phyloP scores from a whole-genome alignment of 2,329 filamentous ascomycete species.

The Penicillium sp. region DNA sequence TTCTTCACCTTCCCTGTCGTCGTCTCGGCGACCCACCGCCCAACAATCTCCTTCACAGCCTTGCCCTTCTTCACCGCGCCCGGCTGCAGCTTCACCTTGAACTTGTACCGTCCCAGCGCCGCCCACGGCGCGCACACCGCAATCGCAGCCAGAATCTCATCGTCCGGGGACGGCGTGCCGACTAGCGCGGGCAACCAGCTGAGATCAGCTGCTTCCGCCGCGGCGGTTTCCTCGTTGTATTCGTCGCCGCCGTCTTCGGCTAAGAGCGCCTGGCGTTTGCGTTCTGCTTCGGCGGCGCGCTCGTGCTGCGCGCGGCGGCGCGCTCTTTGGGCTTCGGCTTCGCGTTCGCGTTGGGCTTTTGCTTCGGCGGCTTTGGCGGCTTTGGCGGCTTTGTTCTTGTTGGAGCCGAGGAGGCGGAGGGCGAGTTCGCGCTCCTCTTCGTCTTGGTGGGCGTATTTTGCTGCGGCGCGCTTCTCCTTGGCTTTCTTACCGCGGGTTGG shows the following conservation, averaged over 20 bases:
- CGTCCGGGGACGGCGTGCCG: slow-evolving; percentile 74
- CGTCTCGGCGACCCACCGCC: slow-evolving; percentile 72
- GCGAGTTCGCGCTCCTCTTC: slow-evolving; percentile 86
- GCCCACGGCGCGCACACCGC: slow-evolving; percentile 66
- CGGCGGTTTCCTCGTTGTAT: slow-evolving; percentile 56
- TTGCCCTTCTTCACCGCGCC: slow-evolving; percentile 91
- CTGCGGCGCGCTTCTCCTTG: slow-evolving; percentile 83
- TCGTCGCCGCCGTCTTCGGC: slow-evolving; percentile 63
- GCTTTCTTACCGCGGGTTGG: slow-evolving; percentile 70
- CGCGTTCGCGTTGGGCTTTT: slow-evolving; percentile 70
- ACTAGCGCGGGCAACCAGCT: slow-evolving; percentile 68
- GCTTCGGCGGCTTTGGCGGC: slow-evolving; percentile 62
- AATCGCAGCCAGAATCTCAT: slow-evolving; percentile 68
- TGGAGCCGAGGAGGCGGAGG: slow-evolving; percentile 82
- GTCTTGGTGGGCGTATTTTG: slow-evolving; percentile 92
- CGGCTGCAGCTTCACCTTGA: slow-evolving; percentile 93
- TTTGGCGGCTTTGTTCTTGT: slow-evolving; percentile 56
- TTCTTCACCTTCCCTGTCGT: slow-evolving; percentile 48
- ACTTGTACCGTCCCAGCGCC: slow-evolving; percentile 73
- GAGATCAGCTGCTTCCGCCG: slow-evolving; percentile 53
- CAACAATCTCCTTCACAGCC: slow-evolving; percentile 86
- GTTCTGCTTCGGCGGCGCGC: slow-evolving; percentile 64
- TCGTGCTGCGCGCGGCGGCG: slow-evolving; percentile 80
- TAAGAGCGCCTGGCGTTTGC: slow-evolving; percentile 68
- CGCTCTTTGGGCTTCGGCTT: slow-evolving; percentile 69